A percentile compares a stretch with the other conserved stretches of the same genome.
These are phyloP conservation scores for Nicotiana sylvestris DNA, from an alignment of 257 asterid species.

Conservation along the genomic window DNA sequence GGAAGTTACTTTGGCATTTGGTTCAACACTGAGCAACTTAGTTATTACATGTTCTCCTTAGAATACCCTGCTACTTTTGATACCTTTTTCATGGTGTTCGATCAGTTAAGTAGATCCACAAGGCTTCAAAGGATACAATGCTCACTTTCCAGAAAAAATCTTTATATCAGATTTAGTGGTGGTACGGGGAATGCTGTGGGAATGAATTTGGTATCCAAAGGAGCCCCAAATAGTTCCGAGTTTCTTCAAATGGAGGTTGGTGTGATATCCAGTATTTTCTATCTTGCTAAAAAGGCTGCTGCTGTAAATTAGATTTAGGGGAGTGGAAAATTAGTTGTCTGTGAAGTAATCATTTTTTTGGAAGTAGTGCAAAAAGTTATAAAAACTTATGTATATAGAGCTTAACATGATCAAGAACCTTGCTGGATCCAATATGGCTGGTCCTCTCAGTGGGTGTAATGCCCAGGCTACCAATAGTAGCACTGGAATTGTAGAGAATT, in stretches of 20 bases:
- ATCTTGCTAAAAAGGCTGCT: constrained; percentile 83
- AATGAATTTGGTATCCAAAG: constrained; percentile 90
- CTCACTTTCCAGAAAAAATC: constrained; percentile 67
- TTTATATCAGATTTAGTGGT: constrained; percentile 60
- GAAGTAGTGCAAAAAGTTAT: constrained; percentile 67
- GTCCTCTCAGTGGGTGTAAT: constrained; percentile 82
- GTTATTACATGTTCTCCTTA: constrained; percentile 39
- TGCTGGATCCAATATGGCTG: constrained; percentile 84
- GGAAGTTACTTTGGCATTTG: too few relatives aligned
- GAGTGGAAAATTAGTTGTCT: constrained; percentile 81
- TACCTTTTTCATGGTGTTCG: constrained; percentile 52
- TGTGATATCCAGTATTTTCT: constrained; percentile 73
- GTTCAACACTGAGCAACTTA: too few relatives aligned
- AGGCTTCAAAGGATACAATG: constrained; percentile 51
- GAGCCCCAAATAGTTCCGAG: constrained; percentile 69
- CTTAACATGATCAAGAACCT: constrained; percentile 93
- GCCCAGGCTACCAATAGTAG: constrained; percentile 89
- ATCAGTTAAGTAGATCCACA: constrained; percentile 79
- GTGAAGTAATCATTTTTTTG: constrained; percentile 60
- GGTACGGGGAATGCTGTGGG: constrained; percentile 91
- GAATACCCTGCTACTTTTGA: constrained; percentile 79
- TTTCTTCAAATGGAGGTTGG: constrained; percentile 68
- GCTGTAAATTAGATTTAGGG: constrained; percentile 91
- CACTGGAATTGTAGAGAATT: constrained; percentile 74
- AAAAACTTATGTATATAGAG: constrained; percentile 68